phyloP scores from a whole-genome alignment of 2,329 filamentous ascomycete genomes.

The Plenodomus tracheiphilus region DNA sequence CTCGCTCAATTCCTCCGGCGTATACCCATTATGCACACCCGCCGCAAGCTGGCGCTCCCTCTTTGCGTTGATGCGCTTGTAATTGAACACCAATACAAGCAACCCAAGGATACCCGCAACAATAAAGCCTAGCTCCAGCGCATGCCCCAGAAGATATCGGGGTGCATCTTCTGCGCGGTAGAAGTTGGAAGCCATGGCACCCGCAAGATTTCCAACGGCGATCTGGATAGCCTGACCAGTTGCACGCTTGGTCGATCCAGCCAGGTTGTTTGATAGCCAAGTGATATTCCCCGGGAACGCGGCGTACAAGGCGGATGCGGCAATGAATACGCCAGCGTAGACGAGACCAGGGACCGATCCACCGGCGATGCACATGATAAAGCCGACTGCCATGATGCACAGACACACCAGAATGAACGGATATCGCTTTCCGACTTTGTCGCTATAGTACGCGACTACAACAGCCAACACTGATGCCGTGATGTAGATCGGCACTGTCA shows the following conservation, averaged over 20 bases:
- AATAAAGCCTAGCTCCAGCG: conserved; percentile 56
- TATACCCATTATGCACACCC: conserved; percentile 46
- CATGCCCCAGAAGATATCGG: conserved; percentile 56
- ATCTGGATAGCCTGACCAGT: conserved; percentile 55
- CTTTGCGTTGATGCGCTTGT: conserved; percentile 62
- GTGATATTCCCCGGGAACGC: conserved; percentile 48
- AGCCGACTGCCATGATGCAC: conserved; percentile 40
- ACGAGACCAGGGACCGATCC: conserved; percentile 35
- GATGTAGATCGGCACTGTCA: conserved; percentile 51
- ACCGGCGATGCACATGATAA: conserved; percentile 44
- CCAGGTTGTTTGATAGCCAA: conserved; percentile 60
- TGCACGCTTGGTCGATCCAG: conserved; percentile 57
- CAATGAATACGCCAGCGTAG: conserved; percentile 45
- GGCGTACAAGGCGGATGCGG: conserved; percentile 42
- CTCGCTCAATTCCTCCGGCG: conserved; percentile 58
- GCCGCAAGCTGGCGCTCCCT: conserved; percentile 47
- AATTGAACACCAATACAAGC: conserved; percentile 53
- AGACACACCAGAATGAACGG: conserved; percentile 40
- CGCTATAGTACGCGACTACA: conserved; percentile 35
- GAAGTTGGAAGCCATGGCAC: conserved; percentile 72
- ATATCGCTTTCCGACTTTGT: conserved; percentile 36
- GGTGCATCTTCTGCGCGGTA: conserved; percentile 60
- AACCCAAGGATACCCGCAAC: conserved; percentile 51
- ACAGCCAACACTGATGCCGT: conserved; percentile 41
- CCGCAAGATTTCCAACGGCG: conserved; percentile 52